Conservation (phyloP, 2,329 filamentous ascomycete species). For the Aphanocladium album region DNA sequence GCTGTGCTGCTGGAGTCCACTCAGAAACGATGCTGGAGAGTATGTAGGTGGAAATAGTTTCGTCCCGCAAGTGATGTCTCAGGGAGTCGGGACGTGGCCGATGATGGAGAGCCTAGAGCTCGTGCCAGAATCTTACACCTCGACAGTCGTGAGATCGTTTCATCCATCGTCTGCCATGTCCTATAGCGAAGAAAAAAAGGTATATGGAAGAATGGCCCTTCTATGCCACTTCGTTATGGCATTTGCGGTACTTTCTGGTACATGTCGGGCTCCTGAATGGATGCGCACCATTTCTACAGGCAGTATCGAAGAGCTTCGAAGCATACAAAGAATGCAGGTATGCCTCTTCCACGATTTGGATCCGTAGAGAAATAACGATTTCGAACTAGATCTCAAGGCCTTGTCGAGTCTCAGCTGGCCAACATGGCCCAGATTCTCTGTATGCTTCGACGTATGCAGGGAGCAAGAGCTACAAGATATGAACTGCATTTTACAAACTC, state of each 20-base stretch:
- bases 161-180: background rate
- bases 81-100: background rate
- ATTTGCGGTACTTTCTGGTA: background rate
- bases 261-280: background rate
- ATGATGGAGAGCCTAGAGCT: background rate
- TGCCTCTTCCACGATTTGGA: background rate
- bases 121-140: background rate
- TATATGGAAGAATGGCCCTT: background rate
- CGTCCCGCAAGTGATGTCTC: background rate
- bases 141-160: background rate
- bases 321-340: background rate
- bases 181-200: background rate
- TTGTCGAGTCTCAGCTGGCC: background rate
- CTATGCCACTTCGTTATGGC: background rate
- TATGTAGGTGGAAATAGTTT: background rate
- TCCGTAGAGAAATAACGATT: background rate
- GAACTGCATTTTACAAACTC: background rate
- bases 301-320: background rate
- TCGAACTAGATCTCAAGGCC: background rate
- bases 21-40: no score
- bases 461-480: background rate
- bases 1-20: background rate
- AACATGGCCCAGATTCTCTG: background rate
- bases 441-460: background rate
- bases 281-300: background rate